Percentiles rank a stretch among this genome's conserved stretches.
Evolutionary conservation across 345 rosid genomes (phyloP).

Genomic region (Eutrema japonicum): DNA sequence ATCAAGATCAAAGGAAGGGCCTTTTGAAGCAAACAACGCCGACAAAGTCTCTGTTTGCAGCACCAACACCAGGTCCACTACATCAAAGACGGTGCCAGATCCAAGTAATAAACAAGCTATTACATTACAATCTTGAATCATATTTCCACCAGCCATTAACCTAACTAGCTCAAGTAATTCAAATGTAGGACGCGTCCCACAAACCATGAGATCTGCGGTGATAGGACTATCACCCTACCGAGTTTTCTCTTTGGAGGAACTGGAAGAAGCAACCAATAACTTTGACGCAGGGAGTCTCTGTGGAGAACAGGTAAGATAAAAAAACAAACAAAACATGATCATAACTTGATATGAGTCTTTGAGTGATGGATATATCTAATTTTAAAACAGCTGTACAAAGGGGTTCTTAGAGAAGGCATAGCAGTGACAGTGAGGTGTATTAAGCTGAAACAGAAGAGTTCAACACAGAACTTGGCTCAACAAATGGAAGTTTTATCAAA

Average conservation of each 20-base stretch:
- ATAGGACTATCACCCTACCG: slow-evolving; percentile 78
- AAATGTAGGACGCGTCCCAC: slow-evolving; percentile 75
- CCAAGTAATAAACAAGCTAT: slow-evolving; percentile 28
- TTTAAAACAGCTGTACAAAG: slow-evolving; percentile 66
- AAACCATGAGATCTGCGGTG: slow-evolving; percentile 81
- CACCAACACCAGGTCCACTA: slow-evolving; percentile 35
- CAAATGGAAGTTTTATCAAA: slow-evolving; percentile 81
- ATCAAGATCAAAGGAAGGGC: slow-evolving; percentile 30
- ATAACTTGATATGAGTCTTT: slow-evolving; percentile 11
- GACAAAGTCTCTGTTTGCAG: slow-evolving; percentile 44
- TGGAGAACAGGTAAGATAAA: slow-evolving; percentile 53
- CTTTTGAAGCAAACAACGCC: slow-evolving; percentile 28
- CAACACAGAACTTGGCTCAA: slow-evolving; percentile 66
- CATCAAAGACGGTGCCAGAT: slow-evolving; percentile 45
- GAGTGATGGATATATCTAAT: slow-evolving; percentile 1
- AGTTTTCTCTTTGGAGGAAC: slow-evolving; percentile 72
- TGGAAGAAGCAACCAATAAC: slow-evolving; percentile 81
- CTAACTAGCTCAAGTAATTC: slow-evolving; percentile 27
- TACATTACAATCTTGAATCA: slow-evolving; percentile 36
- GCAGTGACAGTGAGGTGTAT: slow-evolving; percentile 66
- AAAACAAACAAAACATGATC: slow-evolving; percentile 1
- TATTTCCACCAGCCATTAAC: not conserved
- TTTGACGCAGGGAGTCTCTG: slow-evolving; percentile 71
- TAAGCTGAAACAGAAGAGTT: slow-evolving; percentile 71
- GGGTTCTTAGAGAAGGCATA: slow-evolving; percentile 67